A percentile compares a stretch with the other conserved stretches of the same genome.
Conservation (phyloP, 352 stramenopile species). For the Globisporangium orthogonon region DNA sequence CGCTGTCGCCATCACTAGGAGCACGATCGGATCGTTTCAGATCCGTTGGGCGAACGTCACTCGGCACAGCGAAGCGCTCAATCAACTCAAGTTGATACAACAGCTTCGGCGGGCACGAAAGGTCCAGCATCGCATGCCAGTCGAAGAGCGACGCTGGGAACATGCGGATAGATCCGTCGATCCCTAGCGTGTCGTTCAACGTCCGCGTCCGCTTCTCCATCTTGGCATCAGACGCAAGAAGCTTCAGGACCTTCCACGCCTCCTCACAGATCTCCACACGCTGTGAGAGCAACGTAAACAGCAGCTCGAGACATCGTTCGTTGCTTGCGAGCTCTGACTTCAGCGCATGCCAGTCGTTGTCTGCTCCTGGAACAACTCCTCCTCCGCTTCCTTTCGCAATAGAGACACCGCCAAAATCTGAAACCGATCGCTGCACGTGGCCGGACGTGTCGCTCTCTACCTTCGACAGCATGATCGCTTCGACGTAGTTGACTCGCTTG, state of each 20-base stretch:
- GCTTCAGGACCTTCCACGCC: constrained; percentile 70
- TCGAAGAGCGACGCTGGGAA: constrained; percentile 37
- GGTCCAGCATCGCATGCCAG: constrained; percentile 57
- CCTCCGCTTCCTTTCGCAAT: background rate
- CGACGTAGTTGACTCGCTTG: constrained; percentile 31
- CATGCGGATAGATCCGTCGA: constrained; percentile 62
- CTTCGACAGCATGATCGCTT: constrained; percentile 55
- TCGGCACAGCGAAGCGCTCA: constrained; percentile 48
- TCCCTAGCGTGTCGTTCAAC: constrained; percentile 51
- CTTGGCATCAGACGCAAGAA: constrained; percentile 45
- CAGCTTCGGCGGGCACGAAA: constrained; percentile 45
- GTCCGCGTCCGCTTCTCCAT: constrained; percentile 74
- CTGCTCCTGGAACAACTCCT: constrained; percentile 19
- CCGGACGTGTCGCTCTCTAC: constrained; percentile 59
- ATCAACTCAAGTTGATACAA: constrained; percentile 66
- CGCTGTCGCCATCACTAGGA: constrained; percentile 2
- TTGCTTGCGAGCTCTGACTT: constrained; percentile 59
- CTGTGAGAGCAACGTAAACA: constrained; percentile 51
- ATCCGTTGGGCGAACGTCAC: constrained; percentile 14
- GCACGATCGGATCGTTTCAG: constrained; percentile 1
- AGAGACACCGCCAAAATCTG: constrained; percentile 17
- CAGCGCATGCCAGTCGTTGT: constrained; percentile 63
- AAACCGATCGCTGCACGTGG: constrained; percentile 33
- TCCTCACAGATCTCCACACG: constrained; percentile 51
- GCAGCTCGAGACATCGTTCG: constrained; percentile 24